Conservation (phyloP, 192 early-diverging fungal genomes). For the Backusella australiensis region DNA sequence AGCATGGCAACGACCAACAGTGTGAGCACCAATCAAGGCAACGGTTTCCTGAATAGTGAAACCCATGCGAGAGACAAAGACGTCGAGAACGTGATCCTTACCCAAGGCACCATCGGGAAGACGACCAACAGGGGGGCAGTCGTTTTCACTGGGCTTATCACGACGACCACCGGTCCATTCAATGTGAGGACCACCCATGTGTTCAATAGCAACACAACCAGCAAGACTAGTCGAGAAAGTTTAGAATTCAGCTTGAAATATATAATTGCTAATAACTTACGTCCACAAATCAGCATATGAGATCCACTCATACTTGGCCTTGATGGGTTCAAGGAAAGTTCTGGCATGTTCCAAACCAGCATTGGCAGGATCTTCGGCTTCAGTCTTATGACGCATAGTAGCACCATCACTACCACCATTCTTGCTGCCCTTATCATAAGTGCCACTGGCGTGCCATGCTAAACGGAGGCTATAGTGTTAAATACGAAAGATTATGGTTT, state of each 20-base stretch:
- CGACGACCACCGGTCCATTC: conserved; percentile 56
- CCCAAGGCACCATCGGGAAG: conserved; percentile 64
- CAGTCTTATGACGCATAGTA: conserved; percentile 61
- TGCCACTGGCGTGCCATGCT: conserved; percentile 68
- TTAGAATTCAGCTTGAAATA: background rate
- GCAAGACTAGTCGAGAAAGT: conserved; percentile 40
- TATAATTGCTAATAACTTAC: conserved; percentile 11
- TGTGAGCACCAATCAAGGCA: conserved; percentile 65
- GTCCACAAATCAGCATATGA: conserved; percentile 79
- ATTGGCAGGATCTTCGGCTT: conserved; percentile 67
- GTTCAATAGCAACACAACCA: conserved; percentile 65
- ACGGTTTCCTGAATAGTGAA: conserved; percentile 70
- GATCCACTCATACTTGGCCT: conserved; percentile 58
- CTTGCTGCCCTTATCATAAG: conserved; percentile 54
- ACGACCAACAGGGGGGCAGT: conserved; percentile 63
- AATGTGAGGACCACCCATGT: conserved; percentile 67
- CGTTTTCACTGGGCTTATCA: conserved; percentile 49
- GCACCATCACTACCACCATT: conserved; percentile 69
- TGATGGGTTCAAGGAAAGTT: conserved; percentile 59
- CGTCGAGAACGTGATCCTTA: conserved; percentile 51
- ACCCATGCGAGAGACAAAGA: conserved; percentile 68
- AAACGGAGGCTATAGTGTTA: conserved; percentile 35
- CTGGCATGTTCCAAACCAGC: conserved; percentile 52
- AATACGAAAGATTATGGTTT: conserved; percentile 34
- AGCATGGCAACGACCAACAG: conserved; percentile 61